A percentile compares a stretch with the other conserved stretches of the same genome.
Evolutionary conservation across 192 early-diverging fungal genomes (phyloP).

Genomic region (Kickxella alabastrina): DNA sequence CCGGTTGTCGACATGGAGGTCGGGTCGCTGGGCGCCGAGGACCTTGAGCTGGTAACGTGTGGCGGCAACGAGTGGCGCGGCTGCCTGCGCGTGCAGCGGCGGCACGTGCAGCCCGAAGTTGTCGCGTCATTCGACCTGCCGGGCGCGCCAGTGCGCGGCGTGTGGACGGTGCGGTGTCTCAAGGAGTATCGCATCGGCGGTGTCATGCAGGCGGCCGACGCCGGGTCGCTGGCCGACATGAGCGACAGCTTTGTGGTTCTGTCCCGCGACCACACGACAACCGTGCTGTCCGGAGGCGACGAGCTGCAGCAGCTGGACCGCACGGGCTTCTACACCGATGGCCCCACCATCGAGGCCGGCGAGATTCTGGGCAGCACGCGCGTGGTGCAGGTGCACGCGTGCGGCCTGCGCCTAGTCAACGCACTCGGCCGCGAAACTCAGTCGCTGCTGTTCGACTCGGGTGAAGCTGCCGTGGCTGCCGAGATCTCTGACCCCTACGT

Average conservation of each 20-base stretch:
- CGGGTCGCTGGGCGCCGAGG: conserved; percentile 52
- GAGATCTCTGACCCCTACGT: conserved; percentile 81
- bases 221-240: conserved; percentile 19
- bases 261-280: conserved; percentile 28
- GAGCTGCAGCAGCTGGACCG: conserved; percentile 73
- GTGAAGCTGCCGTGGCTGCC: conserved; percentile 60
- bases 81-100: conserved; percentile 57
- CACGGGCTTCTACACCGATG: conserved; percentile 68
- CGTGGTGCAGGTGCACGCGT: conserved; percentile 81
- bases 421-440: conserved; percentile 41
- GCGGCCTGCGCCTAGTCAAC: conserved; percentile 70
- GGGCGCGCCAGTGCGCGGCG: conserved; percentile 34
- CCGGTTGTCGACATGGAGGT: conserved; percentile 72
- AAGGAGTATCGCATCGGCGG: conserved; percentile 48
- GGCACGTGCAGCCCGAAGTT: conserved; percentile 60
- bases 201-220: conserved; percentile 38
- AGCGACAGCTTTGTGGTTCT: conserved; percentile 43
- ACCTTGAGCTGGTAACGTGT: conserved; percentile 60
- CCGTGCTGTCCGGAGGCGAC: conserved; percentile 73
- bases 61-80: conserved; percentile 57
- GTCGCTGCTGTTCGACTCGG: conserved; percentile 9
- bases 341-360: conserved; percentile 72
- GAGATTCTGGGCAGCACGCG: conserved; percentile 64
- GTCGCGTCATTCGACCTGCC: conserved; percentile 56
- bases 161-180: conserved; percentile 40